Conservation (phyloP, 805 yeast species). For the Saturnispora dispora region DNA sequence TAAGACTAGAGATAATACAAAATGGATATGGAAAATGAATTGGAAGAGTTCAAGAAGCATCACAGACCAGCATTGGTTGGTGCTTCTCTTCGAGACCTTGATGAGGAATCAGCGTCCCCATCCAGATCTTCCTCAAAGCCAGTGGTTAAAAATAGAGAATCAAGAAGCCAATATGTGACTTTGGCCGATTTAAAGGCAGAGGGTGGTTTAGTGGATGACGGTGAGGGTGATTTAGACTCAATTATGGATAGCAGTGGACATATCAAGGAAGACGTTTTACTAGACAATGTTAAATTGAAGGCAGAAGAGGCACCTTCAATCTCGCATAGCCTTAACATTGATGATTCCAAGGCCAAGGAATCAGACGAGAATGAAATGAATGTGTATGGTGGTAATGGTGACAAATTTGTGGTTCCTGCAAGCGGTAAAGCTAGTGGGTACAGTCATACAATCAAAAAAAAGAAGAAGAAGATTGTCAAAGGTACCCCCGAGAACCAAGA, state of each 20-base stretch:
- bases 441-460: constrained; percentile 5
- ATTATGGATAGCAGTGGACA: constrained; percentile 47
- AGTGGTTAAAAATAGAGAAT: constrained; percentile 35
- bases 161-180: constrained; percentile 20
- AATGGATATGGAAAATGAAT: constrained; percentile 46
- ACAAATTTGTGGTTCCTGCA: constrained; percentile 29
- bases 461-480: constrained; percentile 1
- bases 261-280: constrained; percentile 39
- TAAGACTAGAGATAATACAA: constrained; percentile 5
- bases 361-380: constrained; percentile 10
- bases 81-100: constrained; percentile 30
- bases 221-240: constrained; percentile 43
- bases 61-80: constrained; percentile 46
- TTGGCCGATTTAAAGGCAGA: constrained; percentile 32
- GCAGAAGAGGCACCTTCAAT: background rate
- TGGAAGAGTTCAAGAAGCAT: constrained; percentile 42
- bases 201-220: constrained; percentile 51
- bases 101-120: constrained; percentile 12
- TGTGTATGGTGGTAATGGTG: constrained; percentile 27
- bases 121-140: constrained; percentile 24
- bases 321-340: background rate
- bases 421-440: constrained; percentile 18
- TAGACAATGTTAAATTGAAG: constrained; percentile 10
- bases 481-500: background rate
- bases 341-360: constrained; percentile 3